Conservation (phyloP, 2,329 filamentous ascomycete species). For the Fusarium gaditjirri region DNA sequence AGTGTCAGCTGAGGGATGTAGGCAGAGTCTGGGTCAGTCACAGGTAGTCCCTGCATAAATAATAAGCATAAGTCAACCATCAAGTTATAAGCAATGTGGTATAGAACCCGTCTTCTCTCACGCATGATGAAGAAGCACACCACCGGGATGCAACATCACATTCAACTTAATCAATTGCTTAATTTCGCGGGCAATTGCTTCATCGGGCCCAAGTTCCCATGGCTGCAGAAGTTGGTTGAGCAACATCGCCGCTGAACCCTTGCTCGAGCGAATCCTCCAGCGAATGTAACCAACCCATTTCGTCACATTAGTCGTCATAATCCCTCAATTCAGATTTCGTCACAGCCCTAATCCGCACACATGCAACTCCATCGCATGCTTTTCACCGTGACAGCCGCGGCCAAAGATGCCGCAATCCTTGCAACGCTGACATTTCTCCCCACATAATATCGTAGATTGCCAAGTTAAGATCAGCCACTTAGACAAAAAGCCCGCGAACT, state of each 20-base stretch:
- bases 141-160: not conserved
- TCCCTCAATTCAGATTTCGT: not conserved
- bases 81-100: not conserved
- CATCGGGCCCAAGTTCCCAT: not conserved
- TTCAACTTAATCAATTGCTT: not conserved
- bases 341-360: constrained; percentile 5
- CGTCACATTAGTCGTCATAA: constrained; percentile 14
- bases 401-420: constrained; percentile 29
- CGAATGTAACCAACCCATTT: constrained; percentile 4
- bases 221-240: not conserved
- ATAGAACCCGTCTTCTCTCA: not conserved
- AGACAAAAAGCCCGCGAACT: constrained; percentile 20
- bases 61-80: not conserved
- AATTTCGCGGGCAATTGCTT: not conserved
- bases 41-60: constrained; percentile 7
- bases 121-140: not conserved
- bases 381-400: constrained; percentile 26
- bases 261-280: not conserved
- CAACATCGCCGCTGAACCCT: not conserved
- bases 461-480: constrained; percentile 23
- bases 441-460: constrained; percentile 24
- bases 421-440: constrained; percentile 9
- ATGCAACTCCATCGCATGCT: constrained; percentile 6
- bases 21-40: not conserved
- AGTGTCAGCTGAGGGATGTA: not conserved